These are phyloP conservation scores for Auriscalpium microsporum DNA, from an alignment of 768 basidiomycete genomes.

Conservation along the genomic window DNA sequence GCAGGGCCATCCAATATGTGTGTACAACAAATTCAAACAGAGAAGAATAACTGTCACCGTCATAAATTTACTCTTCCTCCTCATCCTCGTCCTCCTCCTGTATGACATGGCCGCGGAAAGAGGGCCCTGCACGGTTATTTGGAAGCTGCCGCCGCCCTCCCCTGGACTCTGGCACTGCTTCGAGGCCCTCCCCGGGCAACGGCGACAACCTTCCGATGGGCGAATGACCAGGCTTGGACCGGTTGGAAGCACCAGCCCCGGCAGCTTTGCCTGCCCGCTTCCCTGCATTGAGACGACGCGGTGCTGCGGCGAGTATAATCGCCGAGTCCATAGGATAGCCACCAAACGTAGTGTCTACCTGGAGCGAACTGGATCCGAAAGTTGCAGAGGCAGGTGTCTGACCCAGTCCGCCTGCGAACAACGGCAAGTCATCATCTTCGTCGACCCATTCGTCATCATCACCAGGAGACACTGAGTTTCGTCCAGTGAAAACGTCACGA, in stretches of 20 bases:
- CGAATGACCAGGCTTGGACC: conserved; percentile 48
- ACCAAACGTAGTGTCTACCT: not conserved
- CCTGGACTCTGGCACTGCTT: conserved; percentile 39
- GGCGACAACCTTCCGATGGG: conserved; percentile 55
- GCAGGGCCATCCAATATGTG: not conserved
- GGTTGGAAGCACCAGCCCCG: conserved; percentile 15
- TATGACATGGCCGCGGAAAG: conserved; percentile 58
- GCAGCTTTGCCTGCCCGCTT: conserved; percentile 5
- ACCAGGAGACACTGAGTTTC: conserved; percentile 48
- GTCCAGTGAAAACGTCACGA: conserved; percentile 75
- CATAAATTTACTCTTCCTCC: conserved; percentile 35
- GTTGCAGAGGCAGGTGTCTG: conserved; percentile 30
- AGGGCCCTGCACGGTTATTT: conserved; percentile 45
- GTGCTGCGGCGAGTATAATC: conserved; percentile 18
- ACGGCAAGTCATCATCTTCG: conserved; percentile 67
- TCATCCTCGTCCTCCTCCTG: conserved; percentile 86
- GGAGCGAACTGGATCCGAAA: conserved; percentile 1
- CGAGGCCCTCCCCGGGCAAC: conserved; percentile 45
- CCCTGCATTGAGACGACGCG: conserved; percentile 19
- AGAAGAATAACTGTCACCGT: not conserved
- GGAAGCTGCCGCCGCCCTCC: conserved; percentile 64
- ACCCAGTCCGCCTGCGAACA: conserved; percentile 73
- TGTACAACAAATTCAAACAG: not conserved
- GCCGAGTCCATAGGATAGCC: conserved; percentile 8
- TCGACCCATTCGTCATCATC: conserved; percentile 89